These are phyloP conservation scores for Aspergillus udagawae DNA, from an alignment of 2,329 filamentous ascomycete species.

Conservation along the genomic window DNA sequence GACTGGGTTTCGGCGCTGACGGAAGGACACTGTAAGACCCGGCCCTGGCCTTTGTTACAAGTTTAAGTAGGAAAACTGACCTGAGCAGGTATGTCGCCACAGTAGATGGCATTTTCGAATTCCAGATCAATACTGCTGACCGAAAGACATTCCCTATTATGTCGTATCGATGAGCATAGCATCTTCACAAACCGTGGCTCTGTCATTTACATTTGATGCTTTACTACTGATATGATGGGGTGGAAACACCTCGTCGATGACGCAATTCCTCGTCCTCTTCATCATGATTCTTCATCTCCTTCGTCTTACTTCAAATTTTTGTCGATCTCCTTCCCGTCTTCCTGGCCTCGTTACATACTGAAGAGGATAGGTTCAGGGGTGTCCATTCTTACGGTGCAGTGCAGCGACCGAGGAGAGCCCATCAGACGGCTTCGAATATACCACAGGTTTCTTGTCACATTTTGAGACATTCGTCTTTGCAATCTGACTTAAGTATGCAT, in stretches of 20 bases:
- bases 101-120: conserved; percentile 47
- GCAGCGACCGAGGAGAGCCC: background rate
- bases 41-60: conserved; percentile 5
- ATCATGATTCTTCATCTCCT: background rate
- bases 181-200: background rate
- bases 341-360: background rate
- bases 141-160: conserved; percentile 46
- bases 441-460: background rate
- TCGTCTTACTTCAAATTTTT: background rate
- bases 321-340: background rate
- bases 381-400: background rate
- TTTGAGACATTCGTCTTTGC: background rate
- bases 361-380: background rate
- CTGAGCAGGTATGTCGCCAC: conserved; percentile 44
- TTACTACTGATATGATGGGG: background rate
- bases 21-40: conserved; percentile 43
- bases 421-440: background rate
- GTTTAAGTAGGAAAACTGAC: conserved; percentile 6
- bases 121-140: conserved; percentile 43
- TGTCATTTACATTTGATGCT: background rate
- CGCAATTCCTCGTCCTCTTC: background rate
- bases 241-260: background rate
- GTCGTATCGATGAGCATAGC: conserved; percentile 34
- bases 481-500: background rate
- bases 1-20: conserved; percentile 46